Evolutionary conservation across 768 basidiomycete genomes (phyloP).

Genomic region (Tricholoma sp.): DNA sequence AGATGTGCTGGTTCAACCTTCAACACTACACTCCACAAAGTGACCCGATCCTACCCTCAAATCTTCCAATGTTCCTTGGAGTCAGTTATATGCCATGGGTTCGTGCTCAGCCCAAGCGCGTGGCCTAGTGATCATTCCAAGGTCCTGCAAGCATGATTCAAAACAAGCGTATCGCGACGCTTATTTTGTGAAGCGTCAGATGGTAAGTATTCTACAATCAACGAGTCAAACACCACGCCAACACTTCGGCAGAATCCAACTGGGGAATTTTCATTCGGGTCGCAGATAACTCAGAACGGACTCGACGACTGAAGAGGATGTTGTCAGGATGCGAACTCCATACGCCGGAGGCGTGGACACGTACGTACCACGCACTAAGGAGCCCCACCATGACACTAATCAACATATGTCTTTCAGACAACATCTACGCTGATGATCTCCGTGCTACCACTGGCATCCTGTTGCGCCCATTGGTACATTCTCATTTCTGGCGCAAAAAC

Average conservation of each 20-base stretch:
- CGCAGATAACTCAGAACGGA: slow-evolving; percentile 9
- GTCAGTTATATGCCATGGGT: background rate
- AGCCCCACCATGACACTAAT: background rate
- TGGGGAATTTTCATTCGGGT: slow-evolving; percentile 13
- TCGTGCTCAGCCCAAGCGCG: slow-evolving; percentile 5
- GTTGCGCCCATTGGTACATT: too few relatives aligned
- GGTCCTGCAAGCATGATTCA: slow-evolving; percentile 10
- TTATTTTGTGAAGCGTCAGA: slow-evolving; percentile 14
- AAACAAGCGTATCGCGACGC: slow-evolving; percentile 12
- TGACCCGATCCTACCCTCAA: too few relatives aligned
- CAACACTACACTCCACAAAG: too few relatives aligned
- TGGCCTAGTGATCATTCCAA: slow-evolving; percentile 15
- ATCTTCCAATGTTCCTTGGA: slow-evolving; percentile 1
- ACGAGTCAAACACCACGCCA: background rate
- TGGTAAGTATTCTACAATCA: slow-evolving; percentile 3
- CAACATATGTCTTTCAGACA: slow-evolving; percentile 4
- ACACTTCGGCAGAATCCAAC: background rate
- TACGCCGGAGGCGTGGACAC: slow-evolving; percentile 13
- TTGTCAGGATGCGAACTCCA: slow-evolving; percentile 12
- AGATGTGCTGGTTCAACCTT: too few relatives aligned
- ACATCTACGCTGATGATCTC: slow-evolving; percentile 13
- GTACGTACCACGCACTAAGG: background rate
- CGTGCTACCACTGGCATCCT: too few relatives aligned
- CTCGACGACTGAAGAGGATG: slow-evolving; percentile 11
- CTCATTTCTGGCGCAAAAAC: too few relatives aligned